Percentiles rank a stretch among this genome's conserved stretches.
phyloP scores from a whole-genome alignment of 2,329 filamentous ascomycete genomes.

The Aspergillus uvarum region DNA sequence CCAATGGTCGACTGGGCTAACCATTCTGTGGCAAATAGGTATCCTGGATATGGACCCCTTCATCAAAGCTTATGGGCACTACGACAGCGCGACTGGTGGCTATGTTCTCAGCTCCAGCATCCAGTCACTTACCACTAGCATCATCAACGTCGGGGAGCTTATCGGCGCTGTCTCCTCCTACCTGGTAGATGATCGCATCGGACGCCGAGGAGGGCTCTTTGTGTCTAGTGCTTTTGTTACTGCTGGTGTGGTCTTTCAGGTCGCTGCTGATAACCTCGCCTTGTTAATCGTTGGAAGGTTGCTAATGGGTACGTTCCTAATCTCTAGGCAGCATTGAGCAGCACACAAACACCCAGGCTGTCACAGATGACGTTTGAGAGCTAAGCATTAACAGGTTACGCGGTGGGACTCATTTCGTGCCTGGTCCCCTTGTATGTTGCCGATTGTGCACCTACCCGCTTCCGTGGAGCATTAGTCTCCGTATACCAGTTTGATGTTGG shows the following conservation, averaged over 20 bases:
- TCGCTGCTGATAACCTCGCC: neutral
- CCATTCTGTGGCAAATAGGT: neutral
- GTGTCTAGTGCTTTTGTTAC: neutral
- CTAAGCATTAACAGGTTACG: neutral
- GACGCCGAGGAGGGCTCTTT: neutral
- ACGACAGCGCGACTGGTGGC: neutral
- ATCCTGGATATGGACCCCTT: constrained; percentile 4
- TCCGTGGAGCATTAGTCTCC: constrained; percentile 3
- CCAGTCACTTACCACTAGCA: constrained; percentile 2
- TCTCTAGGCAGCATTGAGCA: neutral
- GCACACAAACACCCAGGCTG: neutral
- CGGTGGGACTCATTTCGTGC: constrained; percentile 1
- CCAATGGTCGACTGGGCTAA: neutral
- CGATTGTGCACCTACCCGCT: constrained; percentile 2
- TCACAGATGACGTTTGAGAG: neutral
- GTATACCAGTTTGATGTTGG: constrained; percentile 3
- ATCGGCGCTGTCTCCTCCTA: constrained; percentile 3
- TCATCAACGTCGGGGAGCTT: constrained; percentile 5
- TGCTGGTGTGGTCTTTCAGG: neutral
- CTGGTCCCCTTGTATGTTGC: constrained; percentile 1
- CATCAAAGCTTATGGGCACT: constrained; percentile 2
- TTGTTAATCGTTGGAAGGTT: neutral
- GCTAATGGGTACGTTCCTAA: neutral
- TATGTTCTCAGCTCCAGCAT: constrained; percentile 2
- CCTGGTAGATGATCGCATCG: neutral